Evolutionary conservation across 2,329 filamentous ascomycete genomes (phyloP), one percentile per base, ranked within the genome.

Genomic region (Parasarocladium wereldwijsianum): DNA sequence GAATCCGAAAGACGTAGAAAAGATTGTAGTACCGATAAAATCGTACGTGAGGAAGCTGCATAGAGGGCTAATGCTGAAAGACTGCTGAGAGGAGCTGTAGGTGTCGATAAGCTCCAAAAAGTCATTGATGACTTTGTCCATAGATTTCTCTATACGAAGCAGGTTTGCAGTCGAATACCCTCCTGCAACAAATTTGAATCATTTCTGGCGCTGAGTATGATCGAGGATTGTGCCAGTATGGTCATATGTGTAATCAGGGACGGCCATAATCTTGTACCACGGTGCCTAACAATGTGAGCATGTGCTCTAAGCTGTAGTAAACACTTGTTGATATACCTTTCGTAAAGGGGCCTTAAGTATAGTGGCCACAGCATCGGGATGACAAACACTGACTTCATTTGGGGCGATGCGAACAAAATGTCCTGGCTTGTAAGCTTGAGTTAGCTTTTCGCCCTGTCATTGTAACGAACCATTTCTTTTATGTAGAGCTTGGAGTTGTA

Each of bases 351-450:
- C 26, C 1, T 22, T 7, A 3, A 38, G 32, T 6, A 40, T 19
- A 6, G 27, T 29, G 12, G 15, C 25, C 21, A 36, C 21, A 14
- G 14, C 31, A 14, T 36, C 34, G 3, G 45, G 39, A 19, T 48
- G 40, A 28, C 44, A 49, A 37, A 58, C 64, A 4, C 56, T 53
- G 7, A 65, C 49, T 38, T 64, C 57, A 34, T 58, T 47, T 3
- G 61, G 60, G 7, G 49, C 50, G 20, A 62, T 41, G 7, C 62
- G 55, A 11, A 65, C 57, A 3, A 64, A 48, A 3, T 48, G 45
- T 6, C 60, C 60, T 34, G n/a, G n/a, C n/a, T n/a, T n/a, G n/a
- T n/a, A n/a, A n/a, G n/a, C n/a, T n/a, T n/a, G n/a, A n/a, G n/a
- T n/a, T n/a, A n/a, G n/a, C n/a, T n/a, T 29, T 8, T 18, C 3